Evolutionary conservation across 2,329 filamentous ascomycete genomes (phyloP), one percentile per base, ranked within the genome.

Genomic region (Claviceps africana): DNA sequence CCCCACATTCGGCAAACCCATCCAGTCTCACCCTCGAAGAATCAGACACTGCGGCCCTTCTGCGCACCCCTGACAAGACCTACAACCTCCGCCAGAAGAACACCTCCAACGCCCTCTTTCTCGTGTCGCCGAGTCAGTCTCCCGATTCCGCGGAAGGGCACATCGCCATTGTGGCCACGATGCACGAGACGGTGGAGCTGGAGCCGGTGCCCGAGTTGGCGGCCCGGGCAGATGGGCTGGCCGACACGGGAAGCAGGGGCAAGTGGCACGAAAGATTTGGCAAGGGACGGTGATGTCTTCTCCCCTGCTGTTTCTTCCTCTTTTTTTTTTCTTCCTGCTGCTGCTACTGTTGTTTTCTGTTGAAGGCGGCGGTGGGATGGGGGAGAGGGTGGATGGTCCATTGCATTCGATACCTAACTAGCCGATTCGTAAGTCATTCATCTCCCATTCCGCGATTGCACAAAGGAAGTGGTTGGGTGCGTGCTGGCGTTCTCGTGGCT

Each of bases 31-130:
- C 66, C 17, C 66, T 78, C 46, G 70, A 74, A 56, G 71, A 73
- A 13, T 75, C 76, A 21, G 67, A 73, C 22, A 65, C 71, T 1
- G 62, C 65, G 2, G 78, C 79, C 28, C 62, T 81, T 43, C 71
- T 83, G 51, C 74, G 68, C 58, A 72, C 73, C 1, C 72, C 71
- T 3, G 64, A 68, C 51, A 75, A 73, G 58, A 75, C 73, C 17
- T 84, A 81, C 65, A 72, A 72, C 6, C 70, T 84, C 47, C 77
- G 77, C 31, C 81, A 83, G 60, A 83, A 83, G 62, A 83, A 83
- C 62, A 83, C 81, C 0, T 84, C 81, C 46, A 84, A 84, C 61
- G 75, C 77, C n/a, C 70, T 84, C 47, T 76, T 83, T 59, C 63
- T 84, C 3, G 67, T 83, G 33, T 62, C 67, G 28, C 66, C 72